Conservation (phyloP, 495 filamentous ascomycete genomes). For the Aspergillus sparsus region DNA sequence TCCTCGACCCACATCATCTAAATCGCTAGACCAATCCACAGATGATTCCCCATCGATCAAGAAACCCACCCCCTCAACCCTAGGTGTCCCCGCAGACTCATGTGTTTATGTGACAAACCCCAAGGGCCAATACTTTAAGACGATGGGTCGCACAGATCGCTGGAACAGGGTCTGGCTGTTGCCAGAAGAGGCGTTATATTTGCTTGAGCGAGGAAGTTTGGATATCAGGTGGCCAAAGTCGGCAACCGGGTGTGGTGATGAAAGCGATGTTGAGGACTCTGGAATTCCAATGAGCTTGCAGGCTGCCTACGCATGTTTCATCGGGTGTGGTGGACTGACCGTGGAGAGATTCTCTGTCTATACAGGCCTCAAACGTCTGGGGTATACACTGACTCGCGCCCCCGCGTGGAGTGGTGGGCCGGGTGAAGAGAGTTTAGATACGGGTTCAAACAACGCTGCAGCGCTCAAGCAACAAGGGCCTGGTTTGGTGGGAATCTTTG, state of each 20-base stretch:
- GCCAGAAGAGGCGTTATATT: constrained; percentile 89
- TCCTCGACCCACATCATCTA: constrained; percentile 14
- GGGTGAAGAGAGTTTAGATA: background rate
- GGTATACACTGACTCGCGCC: constrained; percentile 76
- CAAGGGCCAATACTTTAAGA: constrained; percentile 56
- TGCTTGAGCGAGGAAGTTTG: constrained; percentile 82
- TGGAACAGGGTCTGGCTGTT: constrained; percentile 71
- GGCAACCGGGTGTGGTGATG: constrained; percentile 32
- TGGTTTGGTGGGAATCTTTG: constrained; percentile 39
- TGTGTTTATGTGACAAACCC: constrained; percentile 48
- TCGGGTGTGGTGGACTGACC: constrained; percentile 63
- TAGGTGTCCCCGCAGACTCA: constrained; percentile 35
- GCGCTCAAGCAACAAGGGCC: constrained; percentile 22
- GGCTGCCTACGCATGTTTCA: constrained; percentile 79
- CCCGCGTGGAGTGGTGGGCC: constrained; percentile 48
- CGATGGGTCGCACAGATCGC: constrained; percentile 58
- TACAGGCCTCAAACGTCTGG: constrained; percentile 75
- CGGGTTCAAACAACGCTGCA: background rate
- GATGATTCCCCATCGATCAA: constrained; percentile 24
- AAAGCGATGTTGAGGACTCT: constrained; percentile 43
- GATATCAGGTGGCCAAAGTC: constrained; percentile 76
- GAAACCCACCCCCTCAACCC: constrained; percentile 26
- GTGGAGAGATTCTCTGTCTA: constrained; percentile 90
- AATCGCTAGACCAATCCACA: constrained; percentile 20
- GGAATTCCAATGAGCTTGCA: constrained; percentile 85